Base-by-base conservation (phyloP, 2,329 filamentous ascomycete genomes). In the Phyllosticta citribraziliensis region DNA sequence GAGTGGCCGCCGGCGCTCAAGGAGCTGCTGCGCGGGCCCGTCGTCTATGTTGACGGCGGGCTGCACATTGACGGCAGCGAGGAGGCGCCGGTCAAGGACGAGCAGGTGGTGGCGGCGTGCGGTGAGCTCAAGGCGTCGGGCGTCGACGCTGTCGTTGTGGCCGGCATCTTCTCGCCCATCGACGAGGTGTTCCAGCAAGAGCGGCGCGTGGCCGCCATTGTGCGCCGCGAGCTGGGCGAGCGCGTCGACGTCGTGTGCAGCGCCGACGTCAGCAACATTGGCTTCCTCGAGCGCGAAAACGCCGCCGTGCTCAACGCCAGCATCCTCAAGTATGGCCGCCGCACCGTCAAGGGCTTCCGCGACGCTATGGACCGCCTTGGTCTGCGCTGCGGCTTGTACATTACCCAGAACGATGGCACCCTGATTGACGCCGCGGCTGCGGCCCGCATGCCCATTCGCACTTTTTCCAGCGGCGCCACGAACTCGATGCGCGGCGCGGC, bases 91-190 rank as follows among this genome's bases (percentile, higher is more conserved):
- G 63, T 82, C 58, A 68, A 72, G 9, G 76, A 80, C 66, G 68
- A 70, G 24, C 73, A 81, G 73, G 70, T 80, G 20, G 66, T 78
- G 5, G 71, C 74, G 47, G 70, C 78, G 64, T 78, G 77, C 61
- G 72, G 66, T 5, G 70, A 73, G 20, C 78, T 80, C 65, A 76
- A 75, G 66, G 72, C 74, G 47, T 74, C 75, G 22, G 74, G 74
- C 1, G 70, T 80, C 57, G 73, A 70, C 20, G 76, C 75, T 50
- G 73, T 86, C 1, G 82, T 84, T 0, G 72, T 86, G 4, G 78
- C 80, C 4, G 82, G 83, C 1, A 78, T 84, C 9, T 85, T 82
- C 69, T 82, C 80, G 9, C 82, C 83, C 0, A 81, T 84, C 24
- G 83, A 86, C 66, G 77, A 79, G 10, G 65, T 75, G 3, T 78